Percentiles rank a stretch among this genome's conserved stretches.
These are phyloP conservation scores for Paecilomyces niveus DNA, from an alignment of 2,329 filamentous ascomycete genomes.

Conservation along the genomic window DNA sequence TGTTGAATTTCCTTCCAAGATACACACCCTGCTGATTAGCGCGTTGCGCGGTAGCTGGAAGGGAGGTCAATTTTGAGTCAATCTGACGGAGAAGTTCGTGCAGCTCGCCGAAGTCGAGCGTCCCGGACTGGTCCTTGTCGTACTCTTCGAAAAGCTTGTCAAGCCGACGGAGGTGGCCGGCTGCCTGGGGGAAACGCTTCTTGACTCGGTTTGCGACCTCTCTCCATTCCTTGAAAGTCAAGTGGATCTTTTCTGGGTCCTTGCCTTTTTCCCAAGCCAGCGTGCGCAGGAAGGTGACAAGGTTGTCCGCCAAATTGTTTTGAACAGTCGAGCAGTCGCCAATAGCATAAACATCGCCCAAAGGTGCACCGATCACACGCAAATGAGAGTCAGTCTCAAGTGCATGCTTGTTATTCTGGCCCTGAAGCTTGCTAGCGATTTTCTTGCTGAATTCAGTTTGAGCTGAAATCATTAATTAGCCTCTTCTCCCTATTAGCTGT, in stretches of 20 bases:
- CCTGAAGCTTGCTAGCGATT: constrained; percentile 67
- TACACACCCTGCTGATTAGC: constrained; percentile 95
- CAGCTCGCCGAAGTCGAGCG: constrained; percentile 88
- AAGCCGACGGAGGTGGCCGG: constrained; percentile 76
- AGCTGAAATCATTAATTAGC: constrained; percentile 30
- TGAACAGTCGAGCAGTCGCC: constrained; percentile 95
- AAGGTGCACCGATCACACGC: constrained; percentile 75
- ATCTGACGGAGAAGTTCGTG: constrained; percentile 84
- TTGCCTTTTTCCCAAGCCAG: constrained; percentile 87
- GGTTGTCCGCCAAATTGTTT: constrained; percentile 90
- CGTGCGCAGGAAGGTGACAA: constrained; percentile 81
- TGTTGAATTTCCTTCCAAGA: constrained; percentile 88
- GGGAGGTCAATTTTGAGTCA: constrained; percentile 85
- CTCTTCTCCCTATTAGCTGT: neutral
- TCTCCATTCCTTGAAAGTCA: constrained; percentile 85
- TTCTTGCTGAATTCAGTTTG: constrained; percentile 74
- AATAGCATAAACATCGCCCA: constrained; percentile 93
- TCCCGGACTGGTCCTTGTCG: constrained; percentile 87
- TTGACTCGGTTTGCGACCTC: constrained; percentile 75
- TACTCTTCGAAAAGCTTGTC: constrained; percentile 89
- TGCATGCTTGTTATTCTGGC: constrained; percentile 82
- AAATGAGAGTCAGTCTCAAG: constrained; percentile 93
- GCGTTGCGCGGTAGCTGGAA: constrained; percentile 91
- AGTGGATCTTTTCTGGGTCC: constrained; percentile 78
- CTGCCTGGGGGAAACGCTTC: constrained; percentile 83